Conservation (phyloP, 2,329 filamentous ascomycete species). For the Apiospora marii region DNA sequence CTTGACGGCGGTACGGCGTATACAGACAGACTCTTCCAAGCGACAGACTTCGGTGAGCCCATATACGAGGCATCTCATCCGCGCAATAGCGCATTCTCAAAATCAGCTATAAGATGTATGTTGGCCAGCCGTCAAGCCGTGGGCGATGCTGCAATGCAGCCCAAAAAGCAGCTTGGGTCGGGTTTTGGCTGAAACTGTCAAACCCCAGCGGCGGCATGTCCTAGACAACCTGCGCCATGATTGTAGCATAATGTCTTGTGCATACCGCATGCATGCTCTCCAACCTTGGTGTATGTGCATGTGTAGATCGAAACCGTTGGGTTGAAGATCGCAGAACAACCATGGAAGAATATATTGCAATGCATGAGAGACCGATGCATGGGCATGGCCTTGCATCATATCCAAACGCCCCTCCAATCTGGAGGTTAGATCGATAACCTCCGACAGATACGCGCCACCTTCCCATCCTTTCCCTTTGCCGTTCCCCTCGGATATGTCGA, state of each 20-base stretch:
- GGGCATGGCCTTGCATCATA: not conserved
- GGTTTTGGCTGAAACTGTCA: conserved; percentile 8
- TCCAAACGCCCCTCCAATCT: not conserved
- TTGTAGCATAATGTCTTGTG: conserved; percentile 4
- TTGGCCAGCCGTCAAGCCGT: too few species aligned
- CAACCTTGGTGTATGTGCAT: not conserved
- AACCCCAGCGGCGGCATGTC: conserved; percentile 7
- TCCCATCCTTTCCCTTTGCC: too few species aligned
- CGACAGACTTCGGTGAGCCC: not conserved
- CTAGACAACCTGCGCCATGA: conserved; percentile 13
- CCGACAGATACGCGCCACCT: not conserved
- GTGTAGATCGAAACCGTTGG: conserved; percentile 2
- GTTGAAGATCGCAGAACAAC: not conserved
- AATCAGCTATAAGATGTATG: conserved; percentile 2
- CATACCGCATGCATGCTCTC: not conserved
- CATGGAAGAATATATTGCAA: not conserved
- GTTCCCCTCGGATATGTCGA: not conserved
- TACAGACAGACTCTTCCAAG: not conserved
- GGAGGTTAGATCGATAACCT: not conserved
- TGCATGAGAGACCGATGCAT: conserved; percentile 17
- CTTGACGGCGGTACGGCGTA: not conserved
- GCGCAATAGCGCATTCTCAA: not conserved
- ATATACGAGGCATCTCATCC: not conserved
- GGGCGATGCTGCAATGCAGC: not conserved
- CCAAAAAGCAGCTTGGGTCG: not conserved